phyloP scores from a whole-genome alignment of 2,329 filamentous ascomycete species.

The Fusarium odoratissimum region DNA sequence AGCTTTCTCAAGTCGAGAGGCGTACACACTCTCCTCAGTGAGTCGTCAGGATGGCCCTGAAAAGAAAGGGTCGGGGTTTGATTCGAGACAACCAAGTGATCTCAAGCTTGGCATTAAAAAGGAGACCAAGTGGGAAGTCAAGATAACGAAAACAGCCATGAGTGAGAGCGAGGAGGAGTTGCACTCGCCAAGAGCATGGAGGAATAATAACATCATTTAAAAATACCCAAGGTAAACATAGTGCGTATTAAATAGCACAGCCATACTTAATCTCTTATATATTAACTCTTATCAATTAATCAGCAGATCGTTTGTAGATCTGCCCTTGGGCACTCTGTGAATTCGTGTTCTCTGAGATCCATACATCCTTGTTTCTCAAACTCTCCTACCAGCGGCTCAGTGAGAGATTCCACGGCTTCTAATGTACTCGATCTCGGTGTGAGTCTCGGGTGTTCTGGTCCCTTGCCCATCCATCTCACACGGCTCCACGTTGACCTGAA shows the following conservation, averaged over 20 bases:
- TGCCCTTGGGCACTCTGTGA: not conserved
- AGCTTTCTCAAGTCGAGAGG: constrained; percentile 8
- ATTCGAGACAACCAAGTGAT: not conserved
- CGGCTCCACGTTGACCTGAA: not conserved
- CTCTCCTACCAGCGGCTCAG: not conserved
- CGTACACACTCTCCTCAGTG: constrained; percentile 28
- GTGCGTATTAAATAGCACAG: not conserved
- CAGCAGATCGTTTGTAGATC: not conserved
- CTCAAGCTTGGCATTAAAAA: constrained; percentile 11
- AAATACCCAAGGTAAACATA: not conserved
- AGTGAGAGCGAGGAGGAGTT: constrained; percentile 37
- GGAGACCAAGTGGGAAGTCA: constrained; percentile 28
- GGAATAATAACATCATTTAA: not conserved
- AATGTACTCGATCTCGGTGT: not conserved
- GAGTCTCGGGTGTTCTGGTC: not conserved
- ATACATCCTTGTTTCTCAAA: not conserved
- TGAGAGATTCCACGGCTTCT: too few relatives aligned
- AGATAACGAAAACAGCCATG: constrained; percentile 6
- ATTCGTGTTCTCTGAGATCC: accelerated
- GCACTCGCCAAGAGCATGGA: constrained; percentile 10
- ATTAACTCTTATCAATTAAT: not conserved
- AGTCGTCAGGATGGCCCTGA: not conserved
- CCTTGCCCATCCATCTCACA: not conserved
- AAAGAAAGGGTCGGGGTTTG: not conserved
- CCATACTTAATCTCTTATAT: not conserved